Evolutionary conservation across 1,284 basidiomycete species (phyloP), one percentile per base, ranked within the genome.

Genomic region (Malassezia pachydermatis): DNA sequence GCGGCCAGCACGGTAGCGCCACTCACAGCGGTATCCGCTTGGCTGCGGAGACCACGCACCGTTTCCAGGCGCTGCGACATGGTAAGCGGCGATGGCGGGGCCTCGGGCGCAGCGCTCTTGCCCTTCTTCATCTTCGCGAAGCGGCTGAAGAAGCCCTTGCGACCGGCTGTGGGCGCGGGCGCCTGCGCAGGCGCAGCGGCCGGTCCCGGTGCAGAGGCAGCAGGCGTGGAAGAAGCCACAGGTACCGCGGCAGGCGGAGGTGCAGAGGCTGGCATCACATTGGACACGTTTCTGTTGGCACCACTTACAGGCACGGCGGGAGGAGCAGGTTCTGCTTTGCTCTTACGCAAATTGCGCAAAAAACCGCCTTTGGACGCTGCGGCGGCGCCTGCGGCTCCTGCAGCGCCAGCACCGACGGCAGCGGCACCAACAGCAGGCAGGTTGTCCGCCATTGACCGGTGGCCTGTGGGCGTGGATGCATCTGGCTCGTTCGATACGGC

Each of bases 31-130:
- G 36, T 20, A 11, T 43, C 34, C 5, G 48, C 48, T 23, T 43
- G 34, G n/a, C 23, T 16, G 22, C 48, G 41, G 19, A 50, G 11
- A 11, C 25, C 42, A 20, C 27, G 17, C 4, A 41, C 48, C 34
- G 37, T 34, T 20, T 50, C 48, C 23, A 39, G 41, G 8, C 48
- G 41, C n/a, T 38, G 25, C 22, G 32, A 20, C 14, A 43, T 43
- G 13, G 41, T 8, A 11, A 19, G 28, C 16, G 19, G 41, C 17
- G 25, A 4, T 5, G 41, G 34, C 5, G 42, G 25, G 20, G 19
- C 33, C 17, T 35, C 32, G 16, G 33, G 4, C 3, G 42, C 30
- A 7, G 22, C 10, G 23, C 32, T 20, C 20, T 39, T 41, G n/a
- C 16, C 11, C n/a, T n/a, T n/a, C n/a, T n/a, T n/a, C n/a, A n/a